Evolutionary conservation across 768 basidiomycete species (phyloP), one percentile per base, ranked within the genome.

Genomic region (Pleurotus eryngii): DNA sequence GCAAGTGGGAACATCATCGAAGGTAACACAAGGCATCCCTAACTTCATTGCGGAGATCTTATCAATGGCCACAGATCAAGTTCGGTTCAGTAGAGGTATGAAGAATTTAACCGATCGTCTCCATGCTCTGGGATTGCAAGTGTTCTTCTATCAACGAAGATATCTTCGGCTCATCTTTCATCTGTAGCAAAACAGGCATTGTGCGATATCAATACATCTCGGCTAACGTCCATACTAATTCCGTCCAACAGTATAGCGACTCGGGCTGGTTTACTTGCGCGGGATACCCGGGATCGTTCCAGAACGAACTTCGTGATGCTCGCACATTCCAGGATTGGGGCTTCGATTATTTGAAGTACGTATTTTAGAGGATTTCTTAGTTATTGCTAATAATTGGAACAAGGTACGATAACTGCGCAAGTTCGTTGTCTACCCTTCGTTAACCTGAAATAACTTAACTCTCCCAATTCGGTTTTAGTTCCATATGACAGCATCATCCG

Each of bases 261-360:
- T 75, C 85, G 3, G 86, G 86, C 17, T 86, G 84, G 84, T 81
- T 76, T 61, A 87, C 86, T n/a, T 87, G 86, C 57, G 79, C 78
- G 11, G 70, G 82, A 6, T 87, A 84, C 63, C 86, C 86, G 45
- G 86, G 85, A 17, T 86, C 84, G 1, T 86, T 76, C 69, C 70
- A 74, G 63, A 83, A 86, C 58, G 86, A 87, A 69, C 58, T 68
- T 22, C 78, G 82, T 22, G 85, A 87, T 62, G 74, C 74, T 3
- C 77, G 75, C 60, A 71, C 77, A 3, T 87, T 86, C 68, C 76
- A 79, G 46, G 75, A 81, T 35, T 87, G 86, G 86, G 84, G 84
- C 5, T 85, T 87, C 55, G 81, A 87, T 67, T 83, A 83, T 61
- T 72, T 87, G 45, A 87, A 87, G 85, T 85, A 51, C 46, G 77